Base-by-base conservation (phyloP, 164 flowering plant genomes). In the Houttuynia cordata region DNA sequence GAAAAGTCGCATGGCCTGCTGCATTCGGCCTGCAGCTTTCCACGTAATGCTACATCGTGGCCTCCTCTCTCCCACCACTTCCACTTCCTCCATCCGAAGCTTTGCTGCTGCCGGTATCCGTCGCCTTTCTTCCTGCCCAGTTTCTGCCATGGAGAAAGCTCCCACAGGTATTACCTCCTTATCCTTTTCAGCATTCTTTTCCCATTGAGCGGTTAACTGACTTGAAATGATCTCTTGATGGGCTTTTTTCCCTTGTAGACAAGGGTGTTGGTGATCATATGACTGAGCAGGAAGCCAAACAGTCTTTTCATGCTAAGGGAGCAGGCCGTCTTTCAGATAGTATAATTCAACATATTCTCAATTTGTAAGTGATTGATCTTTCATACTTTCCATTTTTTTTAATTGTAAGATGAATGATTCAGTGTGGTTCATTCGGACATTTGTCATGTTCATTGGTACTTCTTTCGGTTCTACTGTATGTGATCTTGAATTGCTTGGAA, bases 321-420 rank as follows among this genome's bases (percentile, higher is more conserved):
- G 64, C 61, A 7, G 73, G 67, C 51, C 70, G 73, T 30, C 21
- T 75, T 53, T 62, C 83, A 39, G 86, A 81, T 69, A 53, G 63
- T n/a, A 75, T 87, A 25, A 57, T 87, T 24, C 90, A 90, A 58
- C 90, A 81, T 58, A 68, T 87, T 61, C 80, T 87, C 60, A 81
- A 79, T 64, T 63, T 87, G 90, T 86, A 70, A 86, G 88, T 74
- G 19, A 45, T 52, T 22, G 7, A 56, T 25, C 37, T 56, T 24
- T 13, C 49, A 42, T 42, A 1, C 14, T 5, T 42, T 42, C 1
- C 4, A 2, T 30, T 30, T 30, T 30, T 6, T 30, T 30, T 30
- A 30, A 30, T 30, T 30, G 37, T 30, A 30, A 30, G 37, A 30
- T 30, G 37, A 30, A 30, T 30, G 4, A 2, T 30, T 6, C 37